A percentile compares a stretch with the other conserved stretches of the same genome.
Conservation (phyloP, 306 rosid species). For the Ormosia emarginata region DNA sequence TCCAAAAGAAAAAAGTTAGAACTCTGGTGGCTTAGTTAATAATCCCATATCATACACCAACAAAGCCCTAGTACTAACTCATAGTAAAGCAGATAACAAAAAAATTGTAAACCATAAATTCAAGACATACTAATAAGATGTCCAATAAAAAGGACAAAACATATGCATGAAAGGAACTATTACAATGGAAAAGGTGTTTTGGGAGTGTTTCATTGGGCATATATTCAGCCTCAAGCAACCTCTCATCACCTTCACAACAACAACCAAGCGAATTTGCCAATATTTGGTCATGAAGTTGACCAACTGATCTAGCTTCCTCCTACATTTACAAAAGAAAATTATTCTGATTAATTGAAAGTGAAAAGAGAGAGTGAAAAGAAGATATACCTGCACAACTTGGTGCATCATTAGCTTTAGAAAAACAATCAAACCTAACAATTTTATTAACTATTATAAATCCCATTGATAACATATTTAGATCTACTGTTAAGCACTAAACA, state of each 20-base stretch:
- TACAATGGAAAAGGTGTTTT: slow-evolving; percentile 78
- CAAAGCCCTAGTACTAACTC: neutral
- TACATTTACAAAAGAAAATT: slow-evolving; percentile 21
- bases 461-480: neutral
- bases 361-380: neutral
- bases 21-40: neutral
- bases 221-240: slow-evolving; percentile 80
- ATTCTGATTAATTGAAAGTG: slow-evolving; percentile 7
- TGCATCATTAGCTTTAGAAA: slow-evolving; percentile 8
- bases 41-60: neutral
- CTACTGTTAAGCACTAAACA: neutral
- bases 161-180: slow-evolving; percentile 14
- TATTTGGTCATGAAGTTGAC: slow-evolving; percentile 76
- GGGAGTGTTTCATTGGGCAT: slow-evolving; percentile 86
- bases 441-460: neutral
- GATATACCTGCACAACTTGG: neutral
- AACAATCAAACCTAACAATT: neutral
- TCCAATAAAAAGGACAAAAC: neutral
- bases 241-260: slow-evolving; percentile 72
- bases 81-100: neutral
- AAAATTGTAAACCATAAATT: neutral
- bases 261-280: slow-evolving; percentile 73
- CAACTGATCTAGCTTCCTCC: slow-evolving; percentile 83
- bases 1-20: neutral
- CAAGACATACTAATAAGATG: neutral